Evolutionary conservation across 768 basidiomycete species (phyloP), one percentile per base, ranked within the genome.

Genomic region (Cystofilobasidium ferigula): DNA sequence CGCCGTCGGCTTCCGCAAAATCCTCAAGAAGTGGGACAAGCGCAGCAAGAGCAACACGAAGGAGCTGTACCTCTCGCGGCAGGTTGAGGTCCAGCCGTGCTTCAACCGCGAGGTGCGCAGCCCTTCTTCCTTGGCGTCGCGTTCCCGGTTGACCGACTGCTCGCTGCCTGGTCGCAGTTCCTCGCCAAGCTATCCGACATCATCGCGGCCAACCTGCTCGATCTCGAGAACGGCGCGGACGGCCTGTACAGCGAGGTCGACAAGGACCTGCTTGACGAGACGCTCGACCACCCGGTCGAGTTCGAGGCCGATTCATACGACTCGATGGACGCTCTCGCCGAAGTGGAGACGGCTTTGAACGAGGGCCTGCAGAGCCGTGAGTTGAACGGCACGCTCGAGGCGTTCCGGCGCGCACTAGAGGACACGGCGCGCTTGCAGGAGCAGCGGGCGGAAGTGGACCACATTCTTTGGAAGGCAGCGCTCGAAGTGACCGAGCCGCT

Each of bases 21-120:
- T 98, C 57, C 77, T 97, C 69, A 98, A 99, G 74, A 99, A 99
- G 75, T 99, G 90, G 82, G 95, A 98, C 77, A 99, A 98, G 77
- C 83, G 90, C 56, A 91, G 91, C 42, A 95, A 86, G 48, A 91
- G 89, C 1, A 85, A 86, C 26, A 98, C 89, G n/a, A 97, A 92
- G 74, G 95, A 99, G 73, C 81, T 98, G 6, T 98, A 98, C 76
- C 83, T 99, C 24, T 84, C 89, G 54, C 84, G 95, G 35, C 95
- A 98, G 74, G 93, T 99, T 2, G 95, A 99, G 70, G 88, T 98
- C n/a, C 95, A 98, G 72, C 95, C 93, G 0, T 91, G 93, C 48
- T 97, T 97, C 78, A 93, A 97, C 73, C 81, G 93, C 77, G 90
- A 93, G 80, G 89, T 87, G 63, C 62, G 82, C 36, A 20, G n/a